phyloP scores from a whole-genome alignment of 768 basidiomycete genomes.

The Suillus luteus region DNA sequence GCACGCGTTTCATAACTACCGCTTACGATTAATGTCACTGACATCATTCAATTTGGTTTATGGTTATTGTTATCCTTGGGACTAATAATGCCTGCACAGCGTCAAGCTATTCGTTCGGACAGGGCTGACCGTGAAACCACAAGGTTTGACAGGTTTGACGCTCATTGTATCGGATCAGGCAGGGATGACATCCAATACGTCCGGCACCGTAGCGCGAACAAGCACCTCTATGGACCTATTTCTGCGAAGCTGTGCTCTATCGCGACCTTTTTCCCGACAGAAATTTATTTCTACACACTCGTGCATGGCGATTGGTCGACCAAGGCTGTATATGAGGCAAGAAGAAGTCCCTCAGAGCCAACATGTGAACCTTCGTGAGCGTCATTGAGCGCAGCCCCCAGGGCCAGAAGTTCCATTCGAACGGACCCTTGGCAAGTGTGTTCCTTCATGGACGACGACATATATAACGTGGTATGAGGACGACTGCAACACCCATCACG shows the following conservation, averaged over 20 bases:
- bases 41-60: not conserved
- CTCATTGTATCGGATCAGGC: not conserved
- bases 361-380: not conserved
- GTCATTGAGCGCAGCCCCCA: conserved; percentile 3
- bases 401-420: not conserved
- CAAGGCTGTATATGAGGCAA: not conserved
- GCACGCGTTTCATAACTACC: not conserved
- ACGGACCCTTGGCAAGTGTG: not conserved
- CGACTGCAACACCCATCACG: not conserved
- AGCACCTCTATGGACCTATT: not conserved
- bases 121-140: not conserved
- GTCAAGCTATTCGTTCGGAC: not conserved
- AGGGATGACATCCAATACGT: not conserved
- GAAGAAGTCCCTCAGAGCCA: not conserved
- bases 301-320: not conserved
- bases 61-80: not conserved
- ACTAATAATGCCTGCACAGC: not conserved
- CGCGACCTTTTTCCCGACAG: not conserved
- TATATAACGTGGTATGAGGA: not conserved
- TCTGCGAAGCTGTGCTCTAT: not conserved
- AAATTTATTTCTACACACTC: not conserved
- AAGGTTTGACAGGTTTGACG: not conserved
- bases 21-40: not conserved
- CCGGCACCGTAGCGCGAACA: not conserved
- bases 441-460: not conserved